Percentiles rank a stretch among this genome's conserved stretches.
Conservation (phyloP, 2,329 filamentous ascomycete species). For the Fusarium metavorans region DNA sequence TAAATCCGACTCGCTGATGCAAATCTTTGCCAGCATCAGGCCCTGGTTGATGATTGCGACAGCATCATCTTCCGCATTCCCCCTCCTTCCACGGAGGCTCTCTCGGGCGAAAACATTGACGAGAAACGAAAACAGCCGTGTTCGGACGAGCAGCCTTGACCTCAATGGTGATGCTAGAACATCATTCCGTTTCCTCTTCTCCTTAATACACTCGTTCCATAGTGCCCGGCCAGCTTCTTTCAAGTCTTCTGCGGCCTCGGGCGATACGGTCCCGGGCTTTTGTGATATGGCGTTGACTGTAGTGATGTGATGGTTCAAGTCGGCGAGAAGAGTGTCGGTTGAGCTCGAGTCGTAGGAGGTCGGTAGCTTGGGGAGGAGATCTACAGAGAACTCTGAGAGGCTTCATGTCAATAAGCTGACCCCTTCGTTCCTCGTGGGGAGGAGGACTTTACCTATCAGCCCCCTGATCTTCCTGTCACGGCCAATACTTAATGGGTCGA, state of each 20-base stretch:
- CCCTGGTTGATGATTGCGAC: constrained; percentile 74
- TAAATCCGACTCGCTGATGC: constrained; percentile 64
- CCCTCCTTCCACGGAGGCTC: constrained; percentile 42
- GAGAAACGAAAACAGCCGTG: constrained; percentile 72
- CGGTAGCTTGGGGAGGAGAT: constrained; percentile 43
- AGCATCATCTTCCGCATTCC: constrained; percentile 51
- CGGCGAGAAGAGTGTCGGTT: constrained; percentile 55
- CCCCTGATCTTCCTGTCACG: constrained; percentile 41
- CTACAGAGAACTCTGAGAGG: constrained; percentile 44
- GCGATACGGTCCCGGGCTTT: not conserved
- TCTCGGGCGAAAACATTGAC: constrained; percentile 71
- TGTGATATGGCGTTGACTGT: constrained; percentile 30
- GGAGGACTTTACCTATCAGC: constrained; percentile 35
- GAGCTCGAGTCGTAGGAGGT: constrained; percentile 46
- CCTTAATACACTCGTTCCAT: constrained; percentile 75
- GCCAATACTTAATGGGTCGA: constrained; percentile 21
- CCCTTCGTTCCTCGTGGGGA: too few relatives aligned
- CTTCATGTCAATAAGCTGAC: not conserved
- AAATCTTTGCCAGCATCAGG: constrained; percentile 71
- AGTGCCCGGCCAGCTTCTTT: constrained; percentile 69
- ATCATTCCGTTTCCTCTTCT: constrained; percentile 50
- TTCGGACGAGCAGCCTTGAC: constrained; percentile 52
- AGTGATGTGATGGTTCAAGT: constrained; percentile 46
- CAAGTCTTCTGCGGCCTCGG: constrained; percentile 54
- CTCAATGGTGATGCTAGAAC: constrained; percentile 34